Evolutionary conservation across 352 stramenopile species (phyloP).

Genomic region (Phytophthora fragariae): DNA sequence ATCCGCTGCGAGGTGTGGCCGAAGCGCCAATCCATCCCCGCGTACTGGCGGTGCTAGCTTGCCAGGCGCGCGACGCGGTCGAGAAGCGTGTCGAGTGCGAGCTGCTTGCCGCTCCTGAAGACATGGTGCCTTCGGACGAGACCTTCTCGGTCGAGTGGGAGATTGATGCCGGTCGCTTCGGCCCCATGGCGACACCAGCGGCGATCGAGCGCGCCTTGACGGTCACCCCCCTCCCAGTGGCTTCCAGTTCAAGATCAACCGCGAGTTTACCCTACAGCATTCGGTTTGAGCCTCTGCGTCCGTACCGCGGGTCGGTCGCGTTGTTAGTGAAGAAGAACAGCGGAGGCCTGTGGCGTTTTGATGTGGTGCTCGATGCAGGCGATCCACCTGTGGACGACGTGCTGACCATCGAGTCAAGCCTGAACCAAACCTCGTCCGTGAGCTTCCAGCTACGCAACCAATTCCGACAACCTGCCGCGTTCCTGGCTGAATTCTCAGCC

Average conservation of each 20-base stretch:
- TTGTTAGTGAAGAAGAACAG: constrained; percentile 83
- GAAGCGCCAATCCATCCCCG: constrained; percentile 72
- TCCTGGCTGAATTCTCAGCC: constrained; percentile 89
- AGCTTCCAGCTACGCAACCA: constrained; percentile 91
- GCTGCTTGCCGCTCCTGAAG: constrained; percentile 57
- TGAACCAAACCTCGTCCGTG: constrained; percentile 88
- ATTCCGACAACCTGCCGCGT: constrained; percentile 74
- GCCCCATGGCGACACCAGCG: constrained; percentile 45
- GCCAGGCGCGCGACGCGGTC: constrained; percentile 69
- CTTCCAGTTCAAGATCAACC: background rate
- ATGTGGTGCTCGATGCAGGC: constrained; percentile 80
- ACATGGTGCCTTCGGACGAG: constrained; percentile 54
- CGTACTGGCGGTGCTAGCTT: constrained; percentile 60
- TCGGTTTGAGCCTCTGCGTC: constrained; percentile 88
- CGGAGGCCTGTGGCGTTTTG: constrained; percentile 89
- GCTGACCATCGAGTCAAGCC: constrained; percentile 85
- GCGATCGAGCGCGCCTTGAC: constrained; percentile 68
- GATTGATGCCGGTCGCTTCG: constrained; percentile 64
- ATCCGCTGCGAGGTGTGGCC: constrained; percentile 75
- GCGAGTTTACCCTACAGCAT: constrained; percentile 59
- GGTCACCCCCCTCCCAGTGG: constrained; percentile 39
- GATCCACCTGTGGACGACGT: constrained; percentile 89
- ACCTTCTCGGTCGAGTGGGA: constrained; percentile 71
- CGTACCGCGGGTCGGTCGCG: constrained; percentile 79
- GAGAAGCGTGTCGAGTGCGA: constrained; percentile 75